Evolutionary conservation across 306 rosid genomes (phyloP), one percentile per base, ranked within the genome.

Genomic region (Sicyos edulis): DNA sequence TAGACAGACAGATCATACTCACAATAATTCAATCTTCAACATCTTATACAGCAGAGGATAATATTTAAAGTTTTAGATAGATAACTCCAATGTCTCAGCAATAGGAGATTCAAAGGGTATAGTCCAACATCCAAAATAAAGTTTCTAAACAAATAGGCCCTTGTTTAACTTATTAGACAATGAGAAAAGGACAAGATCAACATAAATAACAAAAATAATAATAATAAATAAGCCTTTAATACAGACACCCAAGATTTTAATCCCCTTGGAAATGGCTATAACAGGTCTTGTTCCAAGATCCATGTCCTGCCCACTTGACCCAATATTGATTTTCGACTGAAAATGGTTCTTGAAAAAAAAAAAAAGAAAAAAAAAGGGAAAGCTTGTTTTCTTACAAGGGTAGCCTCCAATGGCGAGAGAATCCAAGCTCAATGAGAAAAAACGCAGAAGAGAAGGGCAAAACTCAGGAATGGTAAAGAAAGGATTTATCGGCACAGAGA

Each of bases 101-200:
- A 68, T 3, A 4, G 44, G 42, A 68, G 37, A 68, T 53, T 49
- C 72, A 68, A 45, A 49, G 40, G 71, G 10, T 49, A n/a, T 13
- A 66, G 62, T 79, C 54, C 65, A 68, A 66, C 75, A 67, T 66
- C 54, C 71, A 40, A 11, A 63, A 10, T 40, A 63, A 66, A 44
- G 17, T 20, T 66, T 3, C 34, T 44, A 65, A 17, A 44, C 15
- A 65, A 65, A 65, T 19, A 65, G 32, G 54, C 29, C 53, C 71
- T 65, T 19, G 17, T 19, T 66, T 6, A 13, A 66, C 37, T 66
- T 45, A 66, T 60, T 44, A 44, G 34, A 44, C 71, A 66, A 66
- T 12, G 29, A 66, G 71, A 44, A 70, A 70, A 26, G 15, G 60
- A 70, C 60, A 70, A 70, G 6, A 29, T 13, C 57, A n/a, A 13